Percentiles rank a stretch among this genome's conserved stretches.
These are phyloP conservation scores for Ceratocystis lukuohia DNA, from an alignment of 2,329 filamentous ascomycete genomes.

Conservation along the genomic window DNA sequence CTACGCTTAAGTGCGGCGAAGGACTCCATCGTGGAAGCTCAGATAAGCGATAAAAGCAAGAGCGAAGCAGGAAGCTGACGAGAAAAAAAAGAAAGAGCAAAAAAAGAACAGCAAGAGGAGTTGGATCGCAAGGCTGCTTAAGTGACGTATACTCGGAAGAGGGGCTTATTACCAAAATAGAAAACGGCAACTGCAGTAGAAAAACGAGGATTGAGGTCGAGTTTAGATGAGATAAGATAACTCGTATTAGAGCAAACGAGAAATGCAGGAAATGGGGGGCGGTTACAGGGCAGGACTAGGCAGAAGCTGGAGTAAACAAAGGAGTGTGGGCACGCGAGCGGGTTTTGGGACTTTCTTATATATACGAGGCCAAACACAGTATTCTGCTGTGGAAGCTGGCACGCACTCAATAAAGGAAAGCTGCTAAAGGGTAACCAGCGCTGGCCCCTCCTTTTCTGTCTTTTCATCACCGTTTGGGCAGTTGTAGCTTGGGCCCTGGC, in stretches of 20 bases:
- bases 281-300: neutral
- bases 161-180: neutral
- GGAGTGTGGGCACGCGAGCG: neutral
- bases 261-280: neutral
- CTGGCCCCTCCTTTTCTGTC: neutral
- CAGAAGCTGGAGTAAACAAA: neutral
- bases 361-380: neutral
- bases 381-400: neutral
- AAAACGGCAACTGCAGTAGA: neutral
- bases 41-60: neutral
- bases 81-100: neutral
- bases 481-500: neutral
- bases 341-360: neutral
- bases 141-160: neutral
- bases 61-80: neutral
- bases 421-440: neutral
- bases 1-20: slow-evolving; percentile 42
- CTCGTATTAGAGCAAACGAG: neutral
- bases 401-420: neutral
- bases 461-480: neutral
- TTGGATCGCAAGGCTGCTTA: neutral
- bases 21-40: slow-evolving; percentile 33
- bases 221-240: neutral
- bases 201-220: neutral
- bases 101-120: neutral